Conservation (phyloP, 1,284 basidiomycete genomes). For the Ceratobasidium theobromae region DNA sequence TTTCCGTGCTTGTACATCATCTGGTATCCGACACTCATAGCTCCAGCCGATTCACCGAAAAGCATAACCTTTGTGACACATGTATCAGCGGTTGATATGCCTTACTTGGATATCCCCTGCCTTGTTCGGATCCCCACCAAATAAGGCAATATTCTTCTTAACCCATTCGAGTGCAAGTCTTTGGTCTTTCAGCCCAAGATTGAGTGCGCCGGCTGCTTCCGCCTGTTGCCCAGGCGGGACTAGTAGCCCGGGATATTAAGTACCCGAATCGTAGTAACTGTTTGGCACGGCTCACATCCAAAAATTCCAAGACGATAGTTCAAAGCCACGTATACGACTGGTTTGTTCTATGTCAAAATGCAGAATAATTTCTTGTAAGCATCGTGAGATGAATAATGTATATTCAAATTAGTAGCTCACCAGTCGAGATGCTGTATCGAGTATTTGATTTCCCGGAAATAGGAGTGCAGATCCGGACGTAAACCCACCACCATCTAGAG, state of each 20-base stretch:
- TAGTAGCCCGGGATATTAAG: too few species aligned
- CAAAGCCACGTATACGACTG: constrained; percentile 46
- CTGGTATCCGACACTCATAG: constrained; percentile 35
- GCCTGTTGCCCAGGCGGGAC: constrained; percentile 39
- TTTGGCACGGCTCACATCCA: constrained; percentile 1
- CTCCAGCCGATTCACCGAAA: constrained; percentile 41
- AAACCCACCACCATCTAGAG: not conserved
- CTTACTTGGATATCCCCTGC: constrained; percentile 32
- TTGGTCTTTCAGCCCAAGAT: constrained; percentile 47
- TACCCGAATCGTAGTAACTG: not conserved
- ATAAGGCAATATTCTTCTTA: constrained; percentile 47
- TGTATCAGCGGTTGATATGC: not conserved
- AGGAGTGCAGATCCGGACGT: not conserved
- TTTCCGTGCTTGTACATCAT: constrained; percentile 35
- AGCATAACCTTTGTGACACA: constrained; percentile 31
- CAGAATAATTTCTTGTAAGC: too few species aligned
- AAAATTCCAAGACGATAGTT: constrained; percentile 48
- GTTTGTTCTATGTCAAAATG: constrained; percentile 37
- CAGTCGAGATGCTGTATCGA: not conserved
- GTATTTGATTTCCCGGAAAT: not conserved
- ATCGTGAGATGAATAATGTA: not conserved
- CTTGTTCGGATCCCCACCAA: constrained; percentile 49
- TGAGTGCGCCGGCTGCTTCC: constrained; percentile 41
- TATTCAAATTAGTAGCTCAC: not conserved
- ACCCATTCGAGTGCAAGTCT: constrained; percentile 51